Evolutionary conservation across 148 eudicot genomes (phyloP), one percentile per base, ranked within the genome.

Genomic region (Diospyros kaki): DNA sequence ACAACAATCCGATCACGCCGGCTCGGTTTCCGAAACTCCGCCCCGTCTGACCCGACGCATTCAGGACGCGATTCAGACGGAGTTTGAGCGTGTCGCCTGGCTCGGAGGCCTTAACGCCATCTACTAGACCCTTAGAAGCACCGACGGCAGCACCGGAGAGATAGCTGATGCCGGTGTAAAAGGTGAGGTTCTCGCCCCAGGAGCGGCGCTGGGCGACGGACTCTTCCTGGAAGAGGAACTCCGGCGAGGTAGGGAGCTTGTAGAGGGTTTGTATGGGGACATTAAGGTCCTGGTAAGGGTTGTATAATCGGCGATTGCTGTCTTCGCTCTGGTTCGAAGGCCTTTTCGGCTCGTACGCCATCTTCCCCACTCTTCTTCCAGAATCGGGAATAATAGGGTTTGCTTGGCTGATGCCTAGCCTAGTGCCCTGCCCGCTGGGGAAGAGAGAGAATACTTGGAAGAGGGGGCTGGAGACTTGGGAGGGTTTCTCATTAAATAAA

Each of bases 131-230:
- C 66, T 79, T 85, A 0, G 72, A 81, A 65, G 89, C 94, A 73
- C 98, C 98, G 70, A 74, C n/a, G 17, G 73, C 12, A 15, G 97
- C 82, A 40, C 94, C 97, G 58, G 76, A 83, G 66, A 90, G 84
- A 77, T 90, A 93, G 4, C 87, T 88, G 65, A 88, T 82, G 43
- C 98, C 98, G 80, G 96, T 93, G 85, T 93, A 93, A 76, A 86
- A 93, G 53, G 98, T 93, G 14, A 91, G 81, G 66, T 93, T 93
- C 66, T 93, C 98, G 2, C 98, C 89, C 97, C 93, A 91, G 1
- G 94, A 88, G 7, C 97, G 90, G 86, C 91, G 91, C 56, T 93
- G 89, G 6, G 83, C 90, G 69, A 80, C 5, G 63, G 97, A 68
- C 58, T 93, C 98, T 73, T 93, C 98, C 9, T 84, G 87, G 86